Evolutionary conservation across 2,329 filamentous ascomycete species (phyloP), one percentile per base, ranked within the genome.

Genomic region (Alternaria brassicicola): DNA sequence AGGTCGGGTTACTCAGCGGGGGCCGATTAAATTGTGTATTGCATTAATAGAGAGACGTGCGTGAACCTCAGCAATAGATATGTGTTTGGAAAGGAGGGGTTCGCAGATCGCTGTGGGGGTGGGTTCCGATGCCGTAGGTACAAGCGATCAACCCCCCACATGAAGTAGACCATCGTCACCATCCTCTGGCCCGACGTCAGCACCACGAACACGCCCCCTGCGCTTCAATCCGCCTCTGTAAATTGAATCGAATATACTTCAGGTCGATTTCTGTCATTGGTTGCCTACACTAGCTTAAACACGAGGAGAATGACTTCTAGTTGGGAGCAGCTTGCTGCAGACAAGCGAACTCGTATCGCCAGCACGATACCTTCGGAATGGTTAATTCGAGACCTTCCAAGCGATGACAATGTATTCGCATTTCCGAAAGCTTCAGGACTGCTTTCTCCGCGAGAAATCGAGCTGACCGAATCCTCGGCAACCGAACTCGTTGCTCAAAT

Each of bases 301-400:
- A 33, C 12, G 21, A 17, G 10, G 3, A 47, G 7, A 23, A 53
- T 53, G 51, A 4, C 17, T 53, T 53, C 50, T 12, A 28, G 19
- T 8, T 73, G 71, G 71, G 48, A 69, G 59, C 17, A 59, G 10
- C 52, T 69, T 41, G 59, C 64, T 15, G 60, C 65, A 15, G 41
- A 47, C 23, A 74, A 74, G 47, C 53, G 69, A 12, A 55, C 53
- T 9, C 31, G 60, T 3, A 61, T 67, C 17, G 49, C 61, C 38
- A 42, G 52, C 7, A 69, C 70, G 36, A 73, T 74, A 36, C 69
- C 69, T 6, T 17, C 57, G 12, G 60, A 64, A 61, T 73, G 70
- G 70, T 36, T 67, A 26, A 52, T 57, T 4, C 25, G 30, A 23
- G 46, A 52, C 4, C 21, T 52, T n/a, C 54, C 54, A 17, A 59